Conservation (phyloP, 352 stramenopile genomes). For the Globisporangium cylindrosporum region DNA sequence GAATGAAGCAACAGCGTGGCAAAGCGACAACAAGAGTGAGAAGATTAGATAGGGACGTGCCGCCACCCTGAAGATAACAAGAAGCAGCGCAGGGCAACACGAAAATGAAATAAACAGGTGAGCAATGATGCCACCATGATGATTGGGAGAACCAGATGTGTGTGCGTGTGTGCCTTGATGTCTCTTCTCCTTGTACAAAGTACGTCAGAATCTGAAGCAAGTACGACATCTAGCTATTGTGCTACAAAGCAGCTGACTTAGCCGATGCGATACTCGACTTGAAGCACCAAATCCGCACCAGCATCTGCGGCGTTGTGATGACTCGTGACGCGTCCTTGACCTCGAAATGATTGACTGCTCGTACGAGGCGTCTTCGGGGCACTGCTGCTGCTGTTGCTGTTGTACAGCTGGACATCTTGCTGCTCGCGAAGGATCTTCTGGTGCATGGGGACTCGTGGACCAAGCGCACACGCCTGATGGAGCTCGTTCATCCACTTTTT, state of each 20-base stretch:
- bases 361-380: not conserved
- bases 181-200: not conserved
- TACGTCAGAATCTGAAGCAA: not conserved
- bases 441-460: constrained; percentile 10
- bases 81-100: not conserved
- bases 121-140: not conserved
- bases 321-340: not conserved
- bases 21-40: not conserved
- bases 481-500: constrained; percentile 48
- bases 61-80: not conserved
- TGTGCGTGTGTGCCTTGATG: not conserved
- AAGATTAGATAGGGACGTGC: constrained; percentile 7
- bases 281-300: constrained; percentile 24
- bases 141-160: not conserved
- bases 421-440: constrained; percentile 1
- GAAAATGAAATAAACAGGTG: constrained; percentile 11
- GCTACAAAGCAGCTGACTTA: not conserved
- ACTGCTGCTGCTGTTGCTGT: not conserved
- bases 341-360: constrained; percentile 1
- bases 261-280: constrained; percentile 40
- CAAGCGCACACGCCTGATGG: constrained; percentile 17
- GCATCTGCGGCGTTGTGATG: constrained; percentile 5
- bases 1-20: not conserved
- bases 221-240: not conserved
- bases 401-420: not conserved